Conservation (phyloP, 208 protist genomes). For the Leishmania mexicana region DNA sequence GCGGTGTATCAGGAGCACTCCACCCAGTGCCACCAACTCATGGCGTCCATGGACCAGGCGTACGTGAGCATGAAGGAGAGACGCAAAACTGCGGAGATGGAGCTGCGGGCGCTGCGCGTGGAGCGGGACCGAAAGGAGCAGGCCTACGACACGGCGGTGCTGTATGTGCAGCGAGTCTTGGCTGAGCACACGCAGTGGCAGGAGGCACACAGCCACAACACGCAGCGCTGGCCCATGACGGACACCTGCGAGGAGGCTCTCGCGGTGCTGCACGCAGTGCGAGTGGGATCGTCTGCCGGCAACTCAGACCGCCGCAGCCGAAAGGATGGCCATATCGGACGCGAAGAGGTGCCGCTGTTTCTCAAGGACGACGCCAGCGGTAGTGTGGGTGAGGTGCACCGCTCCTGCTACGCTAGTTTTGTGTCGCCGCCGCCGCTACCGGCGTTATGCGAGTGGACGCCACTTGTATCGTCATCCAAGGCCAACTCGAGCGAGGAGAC, state of each 20-base stretch:
- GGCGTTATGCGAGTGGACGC: slow-evolving; percentile 18
- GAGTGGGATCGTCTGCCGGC: slow-evolving; percentile 6
- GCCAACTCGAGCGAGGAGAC: slow-evolving; percentile 12
- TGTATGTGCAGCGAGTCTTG: slow-evolving; percentile 73
- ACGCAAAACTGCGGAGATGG: slow-evolving; percentile 50
- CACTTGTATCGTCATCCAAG: background rate
- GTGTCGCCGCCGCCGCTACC: background rate
- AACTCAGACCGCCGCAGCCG: background rate
- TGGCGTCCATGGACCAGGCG: slow-evolving; percentile 35
- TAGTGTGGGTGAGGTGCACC: background rate
- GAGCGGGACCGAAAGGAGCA: slow-evolving; percentile 64
- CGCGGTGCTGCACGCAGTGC: slow-evolving; percentile 25
- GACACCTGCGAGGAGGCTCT: slow-evolving; percentile 46
- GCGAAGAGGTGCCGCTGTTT: background rate
- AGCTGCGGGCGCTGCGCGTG: slow-evolving; percentile 49
- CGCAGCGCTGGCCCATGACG: slow-evolving; percentile 53
- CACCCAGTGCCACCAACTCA: slow-evolving; percentile 52
- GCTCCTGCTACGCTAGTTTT: background rate
- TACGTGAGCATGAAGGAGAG: slow-evolving; percentile 61
- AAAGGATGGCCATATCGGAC: slow-evolving; percentile 3
- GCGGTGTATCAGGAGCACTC: slow-evolving; percentile 42
- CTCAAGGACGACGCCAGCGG: slow-evolving; percentile 1
- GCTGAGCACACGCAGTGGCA: slow-evolving; percentile 75
- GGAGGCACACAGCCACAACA: slow-evolving; percentile 60
- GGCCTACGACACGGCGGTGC: slow-evolving; percentile 57